A percentile compares a stretch with the other conserved stretches of the same genome.
These are phyloP conservation scores for Tripterygium wilfordii DNA, from an alignment of 177 flowering plant genomes.

Conservation along the genomic window DNA sequence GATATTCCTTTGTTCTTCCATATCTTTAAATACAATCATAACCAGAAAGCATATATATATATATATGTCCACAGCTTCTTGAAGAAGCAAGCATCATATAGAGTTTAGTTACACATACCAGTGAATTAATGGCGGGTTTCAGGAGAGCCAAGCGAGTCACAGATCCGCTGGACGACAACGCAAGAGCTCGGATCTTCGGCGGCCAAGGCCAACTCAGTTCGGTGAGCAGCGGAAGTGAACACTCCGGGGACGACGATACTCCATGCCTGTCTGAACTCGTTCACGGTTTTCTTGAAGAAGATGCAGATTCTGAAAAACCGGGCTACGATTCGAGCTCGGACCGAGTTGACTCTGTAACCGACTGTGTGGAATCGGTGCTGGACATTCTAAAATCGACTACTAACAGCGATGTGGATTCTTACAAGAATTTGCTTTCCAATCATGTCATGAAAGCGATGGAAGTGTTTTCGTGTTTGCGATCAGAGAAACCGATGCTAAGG, in stretches of 20 bases:
- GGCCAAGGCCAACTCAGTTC: constrained; percentile 13
- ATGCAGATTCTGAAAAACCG: not conserved
- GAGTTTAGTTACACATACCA: not conserved
- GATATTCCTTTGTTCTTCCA: constrained; percentile 4
- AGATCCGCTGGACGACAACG: constrained; percentile 53
- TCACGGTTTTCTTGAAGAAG: constrained; percentile 43
- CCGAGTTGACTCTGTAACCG: constrained; percentile 14
- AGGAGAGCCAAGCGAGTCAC: constrained; percentile 41
- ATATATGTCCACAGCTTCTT: not conserved
- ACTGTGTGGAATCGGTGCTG: constrained; percentile 8
- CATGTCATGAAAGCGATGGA: constrained; percentile 38
- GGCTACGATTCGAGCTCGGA: constrained; percentile 27
- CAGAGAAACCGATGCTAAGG: constrained; percentile 19
- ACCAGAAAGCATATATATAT: not conserved
- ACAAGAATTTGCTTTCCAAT: constrained; percentile 17
- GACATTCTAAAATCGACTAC: constrained; percentile 12
- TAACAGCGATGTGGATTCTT: constrained; percentile 22
- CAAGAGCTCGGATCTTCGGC: constrained; percentile 49
- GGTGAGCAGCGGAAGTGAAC: constrained; percentile 75
- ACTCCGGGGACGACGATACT: constrained; percentile 34
- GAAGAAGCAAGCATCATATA: not conserved
- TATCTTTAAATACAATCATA: not conserved
- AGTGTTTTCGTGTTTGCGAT: constrained; percentile 16
- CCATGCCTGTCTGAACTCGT: constrained; percentile 58
- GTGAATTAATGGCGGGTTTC: constrained; percentile 9